Conservation (phyloP, 1,139 yeast species). For the Trichomonascaceae sp. region DNA sequence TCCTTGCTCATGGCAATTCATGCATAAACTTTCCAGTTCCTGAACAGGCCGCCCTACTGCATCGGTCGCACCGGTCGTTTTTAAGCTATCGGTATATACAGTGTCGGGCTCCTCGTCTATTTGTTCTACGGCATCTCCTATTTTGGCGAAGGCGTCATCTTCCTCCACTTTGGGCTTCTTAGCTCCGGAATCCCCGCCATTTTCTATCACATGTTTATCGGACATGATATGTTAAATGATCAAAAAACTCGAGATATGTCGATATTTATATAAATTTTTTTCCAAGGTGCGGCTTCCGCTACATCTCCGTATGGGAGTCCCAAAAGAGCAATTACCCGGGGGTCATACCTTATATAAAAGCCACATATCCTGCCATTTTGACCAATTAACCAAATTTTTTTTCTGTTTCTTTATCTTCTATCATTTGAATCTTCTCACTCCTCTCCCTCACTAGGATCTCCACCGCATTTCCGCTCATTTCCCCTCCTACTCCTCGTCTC, state of each 20-base stretch:
- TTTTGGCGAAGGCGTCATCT: constrained; percentile 18
- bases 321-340: not conserved
- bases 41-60: constrained; percentile 96
- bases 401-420: no score
- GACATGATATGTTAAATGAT: constrained; percentile 3
- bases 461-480: no score
- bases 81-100: constrained; percentile 23
- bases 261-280: not conserved
- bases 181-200: constrained; percentile 2
- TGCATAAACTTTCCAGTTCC: constrained; percentile 89
- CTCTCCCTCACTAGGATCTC: no score
- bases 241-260: not conserved
- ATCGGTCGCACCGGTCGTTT: constrained; percentile 47
- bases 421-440: no score
- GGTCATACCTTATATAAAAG: not conserved
- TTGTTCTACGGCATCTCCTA: constrained; percentile 26
- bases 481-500: no score
- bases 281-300: not conserved
- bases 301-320: not conserved
- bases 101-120: constrained; percentile 23
- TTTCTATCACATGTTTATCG: constrained; percentile 9
- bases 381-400: no score
- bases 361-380: no score
- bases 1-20: constrained; percentile 90
- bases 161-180: constrained; percentile 11